These are phyloP conservation scores for Chaetomidium leptoderma DNA, from an alignment of 495 filamentous ascomycete species.

Conservation along the genomic window DNA sequence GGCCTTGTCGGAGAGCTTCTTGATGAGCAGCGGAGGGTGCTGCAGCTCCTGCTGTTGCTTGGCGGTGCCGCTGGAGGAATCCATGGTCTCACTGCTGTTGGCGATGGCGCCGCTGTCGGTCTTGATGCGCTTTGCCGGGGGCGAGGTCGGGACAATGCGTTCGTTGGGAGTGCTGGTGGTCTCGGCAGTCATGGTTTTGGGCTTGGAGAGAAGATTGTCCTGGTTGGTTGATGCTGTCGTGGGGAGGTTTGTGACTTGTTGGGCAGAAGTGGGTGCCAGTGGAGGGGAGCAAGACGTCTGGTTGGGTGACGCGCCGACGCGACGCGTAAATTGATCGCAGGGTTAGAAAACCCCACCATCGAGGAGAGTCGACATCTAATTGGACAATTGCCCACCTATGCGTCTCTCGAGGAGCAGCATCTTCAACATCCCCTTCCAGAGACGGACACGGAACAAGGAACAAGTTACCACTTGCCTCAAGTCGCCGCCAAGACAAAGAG, in stretches of 20 bases:
- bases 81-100: constrained; percentile 17
- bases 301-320: constrained; percentile 22
- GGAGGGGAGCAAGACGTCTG: background rate
- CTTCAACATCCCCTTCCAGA: too few species aligned
- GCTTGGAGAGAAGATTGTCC: background rate
- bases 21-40: constrained; percentile 66
- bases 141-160: constrained; percentile 40
- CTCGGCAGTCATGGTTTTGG: constrained; percentile 53
- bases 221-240: background rate
- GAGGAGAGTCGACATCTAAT: background rate
- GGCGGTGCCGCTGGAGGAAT: constrained; percentile 6
- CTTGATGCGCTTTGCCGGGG: constrained; percentile 48
- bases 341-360: background rate
- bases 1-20: constrained; percentile 73
- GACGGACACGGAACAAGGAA: too few species aligned
- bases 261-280: background rate
- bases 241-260: constrained; percentile 2
- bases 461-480: too few species aligned
- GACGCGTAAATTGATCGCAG: constrained; percentile 30
- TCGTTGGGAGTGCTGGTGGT: constrained; percentile 37
- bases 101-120: constrained; percentile 24
- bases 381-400: constrained; percentile 15
- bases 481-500: background rate
- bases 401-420: too few species aligned
- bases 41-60: constrained; percentile 28